These are phyloP conservation scores for Fusarium sp. DNA, from an alignment of 2,329 filamentous ascomycete species.

Conservation along the genomic window DNA sequence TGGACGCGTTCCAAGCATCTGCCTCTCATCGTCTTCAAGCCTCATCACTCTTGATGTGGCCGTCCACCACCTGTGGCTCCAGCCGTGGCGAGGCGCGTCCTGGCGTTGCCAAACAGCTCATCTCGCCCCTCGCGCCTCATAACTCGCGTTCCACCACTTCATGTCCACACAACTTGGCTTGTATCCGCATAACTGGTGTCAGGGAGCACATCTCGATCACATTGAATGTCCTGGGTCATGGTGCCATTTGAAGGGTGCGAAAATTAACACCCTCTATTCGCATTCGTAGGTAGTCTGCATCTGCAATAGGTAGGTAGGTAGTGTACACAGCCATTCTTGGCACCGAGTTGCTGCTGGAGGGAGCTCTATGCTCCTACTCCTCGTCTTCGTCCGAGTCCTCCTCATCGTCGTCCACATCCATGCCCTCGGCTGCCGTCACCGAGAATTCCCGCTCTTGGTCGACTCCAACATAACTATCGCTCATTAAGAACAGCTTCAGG, in stretches of 20 bases:
- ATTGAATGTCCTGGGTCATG: conserved; percentile 21
- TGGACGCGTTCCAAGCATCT: conserved; percentile 29
- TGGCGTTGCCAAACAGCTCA: conserved; percentile 33
- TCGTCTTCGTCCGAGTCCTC: conserved; percentile 74
- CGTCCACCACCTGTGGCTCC: conserved; percentile 11
- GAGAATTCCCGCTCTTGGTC: conserved; percentile 95
- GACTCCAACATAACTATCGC: conserved; percentile 95
- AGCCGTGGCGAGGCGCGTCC: conserved; percentile 25
- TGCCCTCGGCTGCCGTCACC: conserved; percentile 87
- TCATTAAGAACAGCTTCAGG: conserved; percentile 94
- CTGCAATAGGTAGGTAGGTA: conserved; percentile 37
- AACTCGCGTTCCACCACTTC: conserved; percentile 45
- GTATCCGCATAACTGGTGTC: conserved; percentile 44
- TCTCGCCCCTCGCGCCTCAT: conserved; percentile 39
- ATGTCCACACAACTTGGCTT: conserved; percentile 47
- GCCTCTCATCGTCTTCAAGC: conserved; percentile 18
- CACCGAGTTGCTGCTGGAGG: conserved; percentile 31
- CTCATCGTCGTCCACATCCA: conserved; percentile 93
- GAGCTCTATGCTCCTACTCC: conserved; percentile 32
- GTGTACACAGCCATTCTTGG: conserved; percentile 47
- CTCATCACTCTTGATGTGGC: conserved; percentile 7
- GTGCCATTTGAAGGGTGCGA: conserved; percentile 35
- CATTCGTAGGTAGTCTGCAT: conserved; percentile 48
- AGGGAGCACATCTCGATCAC: conserved; percentile 43
- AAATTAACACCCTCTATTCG: conserved; percentile 44